Base-by-base conservation (phyloP, 2,329 filamentous ascomycete genomes). In the Xylaria sp. region DNA sequence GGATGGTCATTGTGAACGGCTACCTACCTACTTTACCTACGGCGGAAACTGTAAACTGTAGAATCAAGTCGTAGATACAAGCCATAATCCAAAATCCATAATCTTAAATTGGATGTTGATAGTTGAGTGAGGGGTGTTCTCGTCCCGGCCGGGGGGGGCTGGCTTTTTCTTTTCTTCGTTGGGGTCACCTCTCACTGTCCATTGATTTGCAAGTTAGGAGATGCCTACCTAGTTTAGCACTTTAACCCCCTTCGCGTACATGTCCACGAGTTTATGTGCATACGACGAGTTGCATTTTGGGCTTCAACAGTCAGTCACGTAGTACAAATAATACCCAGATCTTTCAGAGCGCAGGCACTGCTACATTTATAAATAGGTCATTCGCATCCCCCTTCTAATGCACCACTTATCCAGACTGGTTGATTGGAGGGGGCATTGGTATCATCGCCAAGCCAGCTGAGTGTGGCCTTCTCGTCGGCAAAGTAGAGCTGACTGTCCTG, bases 331-430 rank as follows among this genome's bases (percentile, higher is more conserved):
- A 3, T 18, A 39, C 31, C 58, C 25, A 18, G 31, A 10, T 61
- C n/a, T 51, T 52, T 20, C 6, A 25, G 34, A 18, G 46, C 25
- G 15, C 31, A 51, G 41, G 18, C 28, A 50, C 25, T 48, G 20
- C 62, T 67, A 64, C 59, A 65, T 64, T 56, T 67, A 65, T 61
- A 20, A 51, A 57, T 25, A n/a, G 55, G 12, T 10, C 55, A 31
- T 59, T 41, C 28, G 25, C 25, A n/a, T 28, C 28, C 37, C 37
- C 50, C 34, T 20, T 57, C 18, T 18, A 18, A 51, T 63, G 58
- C 58, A 63, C 52, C 46, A 46, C 15, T 58, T 46, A 23, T 57
- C 23, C 2, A 9, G 10, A 12, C 10, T 20, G 13, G 28, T 25
- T 50, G 23, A 48, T 15, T 13, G 18, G 54, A 28, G 39, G 51